A percentile compares a stretch with the other conserved stretches of the same genome.
Conservation (phyloP, 2,329 filamentous ascomycete species). For the Botrytis fabae region DNA sequence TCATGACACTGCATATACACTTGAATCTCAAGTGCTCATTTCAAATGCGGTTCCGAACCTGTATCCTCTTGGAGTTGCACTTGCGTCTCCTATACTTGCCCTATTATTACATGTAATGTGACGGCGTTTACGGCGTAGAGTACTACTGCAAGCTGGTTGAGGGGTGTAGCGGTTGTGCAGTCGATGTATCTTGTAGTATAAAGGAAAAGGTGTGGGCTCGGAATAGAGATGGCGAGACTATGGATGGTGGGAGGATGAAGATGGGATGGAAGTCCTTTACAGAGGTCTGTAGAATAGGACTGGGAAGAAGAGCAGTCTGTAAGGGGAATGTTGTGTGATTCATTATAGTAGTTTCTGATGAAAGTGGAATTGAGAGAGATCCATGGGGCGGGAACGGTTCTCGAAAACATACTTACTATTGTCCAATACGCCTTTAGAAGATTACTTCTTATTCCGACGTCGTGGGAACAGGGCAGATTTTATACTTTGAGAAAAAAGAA, state of each 20-base stretch:
- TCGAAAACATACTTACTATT: neutral
- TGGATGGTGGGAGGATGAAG: neutral
- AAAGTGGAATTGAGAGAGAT: neutral
- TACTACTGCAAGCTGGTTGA: neutral
- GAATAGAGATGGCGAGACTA: neutral
- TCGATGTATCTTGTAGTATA: neutral
- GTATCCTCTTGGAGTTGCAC: neutral
- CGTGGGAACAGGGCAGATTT: neutral
- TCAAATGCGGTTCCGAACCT: neutral
- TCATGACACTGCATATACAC: neutral
- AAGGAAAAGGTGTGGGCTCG: neutral
- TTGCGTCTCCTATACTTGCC: neutral
- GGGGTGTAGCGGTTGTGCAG: neutral
- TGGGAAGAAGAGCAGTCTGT: neutral
- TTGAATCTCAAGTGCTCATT: neutral
- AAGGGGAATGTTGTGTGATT: neutral
- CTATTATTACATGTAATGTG: neutral
- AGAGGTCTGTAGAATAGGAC: neutral
- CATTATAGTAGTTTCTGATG: neutral
- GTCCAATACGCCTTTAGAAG: neutral
- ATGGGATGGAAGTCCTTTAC: neutral
- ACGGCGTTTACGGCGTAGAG: neutral
- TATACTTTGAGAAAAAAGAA: neutral
- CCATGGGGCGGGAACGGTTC: neutral
- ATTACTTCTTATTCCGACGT: neutral